Evolutionary conservation across 2,329 filamentous ascomycete genomes (phyloP).

Genomic region (Dactylellina cionopaga): DNA sequence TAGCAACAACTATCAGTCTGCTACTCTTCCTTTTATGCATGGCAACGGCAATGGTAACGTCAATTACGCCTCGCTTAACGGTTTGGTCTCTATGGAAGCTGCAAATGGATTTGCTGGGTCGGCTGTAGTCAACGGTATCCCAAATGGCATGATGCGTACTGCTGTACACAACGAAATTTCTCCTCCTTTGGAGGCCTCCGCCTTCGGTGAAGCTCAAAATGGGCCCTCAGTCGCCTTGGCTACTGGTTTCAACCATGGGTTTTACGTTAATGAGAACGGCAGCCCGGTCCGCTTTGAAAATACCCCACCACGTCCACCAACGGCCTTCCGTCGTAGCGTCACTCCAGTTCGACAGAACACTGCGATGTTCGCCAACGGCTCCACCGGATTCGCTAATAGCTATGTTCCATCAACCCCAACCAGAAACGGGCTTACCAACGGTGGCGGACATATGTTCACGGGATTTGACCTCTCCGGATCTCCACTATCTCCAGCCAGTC

Average conservation of each 20-base stretch:
- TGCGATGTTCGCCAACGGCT: not conserved
- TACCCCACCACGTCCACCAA: constrained; percentile 1
- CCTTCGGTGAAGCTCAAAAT: not conserved
- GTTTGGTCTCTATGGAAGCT: not conserved
- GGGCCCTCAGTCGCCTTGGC: not conserved
- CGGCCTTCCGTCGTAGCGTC: not conserved
- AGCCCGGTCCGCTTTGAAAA: constrained; percentile 8
- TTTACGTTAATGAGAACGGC: constrained; percentile 2
- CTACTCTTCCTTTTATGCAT: not conserved
- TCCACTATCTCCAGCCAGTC: constrained; percentile 9
- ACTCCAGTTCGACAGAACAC: not conserved
- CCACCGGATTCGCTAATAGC: not conserved
- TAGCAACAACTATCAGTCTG: not conserved
- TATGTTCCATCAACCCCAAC: constrained; percentile 1
- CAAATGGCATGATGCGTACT: not conserved
- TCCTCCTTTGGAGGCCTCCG: not conserved
- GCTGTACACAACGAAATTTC: not conserved
- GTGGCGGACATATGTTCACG: not conserved
- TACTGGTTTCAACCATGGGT: not conserved
- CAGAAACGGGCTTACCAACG: not conserved
- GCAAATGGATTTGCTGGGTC: too few relatives aligned
- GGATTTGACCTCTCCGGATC: not conserved
- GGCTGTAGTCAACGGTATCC: too few relatives aligned
- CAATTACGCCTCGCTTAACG: not conserved
- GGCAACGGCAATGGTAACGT: not conserved